A percentile compares a stretch with the other conserved stretches of the same genome.
phyloP scores from a whole-genome alignment of 192 early-diverging fungal species.

The Chytriomyces hyalinus region DNA sequence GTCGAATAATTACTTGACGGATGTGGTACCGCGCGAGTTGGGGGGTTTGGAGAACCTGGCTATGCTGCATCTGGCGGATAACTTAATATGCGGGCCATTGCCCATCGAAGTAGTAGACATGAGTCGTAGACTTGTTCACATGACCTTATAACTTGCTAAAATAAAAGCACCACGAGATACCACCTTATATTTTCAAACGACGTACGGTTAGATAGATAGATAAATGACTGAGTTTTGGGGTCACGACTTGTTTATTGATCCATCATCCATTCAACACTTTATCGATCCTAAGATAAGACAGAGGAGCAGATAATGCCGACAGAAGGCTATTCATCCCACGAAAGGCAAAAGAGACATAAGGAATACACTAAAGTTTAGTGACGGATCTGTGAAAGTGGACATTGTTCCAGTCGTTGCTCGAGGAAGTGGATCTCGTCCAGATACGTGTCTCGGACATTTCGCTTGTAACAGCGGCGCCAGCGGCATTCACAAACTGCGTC shows the following conservation, averaged over 20 bases:
- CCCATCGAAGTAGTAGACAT: neutral
- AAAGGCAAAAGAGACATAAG: too few relatives aligned
- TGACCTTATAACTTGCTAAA: neutral
- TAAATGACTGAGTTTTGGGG: too few relatives aligned
- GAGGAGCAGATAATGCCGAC: too few relatives aligned
- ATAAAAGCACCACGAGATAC: neutral
- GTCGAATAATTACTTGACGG: neutral
- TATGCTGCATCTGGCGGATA: neutral
- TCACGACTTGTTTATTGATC: too few relatives aligned
- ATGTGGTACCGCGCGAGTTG: neutral
- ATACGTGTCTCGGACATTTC: slow-evolving; percentile 35
- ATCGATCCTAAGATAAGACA: too few relatives aligned
- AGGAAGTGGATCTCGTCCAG: slow-evolving; percentile 19
- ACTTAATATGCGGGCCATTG: neutral
- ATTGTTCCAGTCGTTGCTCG: slow-evolving; percentile 28
- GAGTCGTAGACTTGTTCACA: neutral
- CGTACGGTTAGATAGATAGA: too few relatives aligned
- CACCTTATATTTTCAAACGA: too few relatives aligned
- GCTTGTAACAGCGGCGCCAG: slow-evolving; percentile 8
- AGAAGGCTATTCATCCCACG: too few relatives aligned
- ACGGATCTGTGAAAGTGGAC: slow-evolving; percentile 34
- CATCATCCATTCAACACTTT: too few relatives aligned
- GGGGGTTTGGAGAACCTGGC: neutral
- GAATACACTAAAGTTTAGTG: slow-evolving; percentile 26
- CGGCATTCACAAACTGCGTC: slow-evolving; percentile 32